These are phyloP conservation scores for Cladorrhinum sp. DNA, from an alignment of 2,329 filamentous ascomycete genomes.

Conservation along the genomic window DNA sequence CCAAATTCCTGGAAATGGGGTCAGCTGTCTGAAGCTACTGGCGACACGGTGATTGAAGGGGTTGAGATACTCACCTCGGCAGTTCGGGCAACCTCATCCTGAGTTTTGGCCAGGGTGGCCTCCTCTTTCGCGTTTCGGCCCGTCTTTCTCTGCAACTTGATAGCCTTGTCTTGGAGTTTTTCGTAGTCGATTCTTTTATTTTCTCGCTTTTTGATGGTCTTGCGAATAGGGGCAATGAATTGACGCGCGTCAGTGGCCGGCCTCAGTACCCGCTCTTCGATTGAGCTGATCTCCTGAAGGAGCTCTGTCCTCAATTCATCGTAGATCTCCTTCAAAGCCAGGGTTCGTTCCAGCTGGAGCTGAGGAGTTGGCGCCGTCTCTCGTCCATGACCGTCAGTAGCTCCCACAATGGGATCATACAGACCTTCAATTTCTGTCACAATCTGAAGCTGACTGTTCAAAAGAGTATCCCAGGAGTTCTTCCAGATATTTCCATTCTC, in stretches of 20 bases:
- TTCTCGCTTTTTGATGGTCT: conserved; percentile 81
- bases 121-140: conserved; percentile 72
- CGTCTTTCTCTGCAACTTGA: conserved; percentile 66
- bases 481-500: conserved; percentile 74
- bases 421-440: conserved; percentile 66
- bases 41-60: neutral
- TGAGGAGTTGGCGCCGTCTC: conserved; percentile 59
- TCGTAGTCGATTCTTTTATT: conserved; percentile 81
- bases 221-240: conserved; percentile 68
- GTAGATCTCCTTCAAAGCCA: conserved; percentile 64
- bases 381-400: conserved; percentile 54
- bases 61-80: conserved; percentile 51
- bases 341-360: conserved; percentile 60
- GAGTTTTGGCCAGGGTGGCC: conserved; percentile 64
- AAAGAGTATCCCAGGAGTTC: conserved; percentile 72
- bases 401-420: conserved; percentile 72
- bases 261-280: conserved; percentile 66
- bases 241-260: conserved; percentile 69
- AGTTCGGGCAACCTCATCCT: conserved; percentile 64
- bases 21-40: conserved; percentile 9
- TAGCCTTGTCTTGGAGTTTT: conserved; percentile 67
- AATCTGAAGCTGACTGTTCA: conserved; percentile 64
- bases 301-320: conserved; percentile 69
- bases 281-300: conserved; percentile 64
- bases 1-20: conserved; percentile 59